Conservation (phyloP, 176 grass and related monocot species). For the Musa acuminata region DNA sequence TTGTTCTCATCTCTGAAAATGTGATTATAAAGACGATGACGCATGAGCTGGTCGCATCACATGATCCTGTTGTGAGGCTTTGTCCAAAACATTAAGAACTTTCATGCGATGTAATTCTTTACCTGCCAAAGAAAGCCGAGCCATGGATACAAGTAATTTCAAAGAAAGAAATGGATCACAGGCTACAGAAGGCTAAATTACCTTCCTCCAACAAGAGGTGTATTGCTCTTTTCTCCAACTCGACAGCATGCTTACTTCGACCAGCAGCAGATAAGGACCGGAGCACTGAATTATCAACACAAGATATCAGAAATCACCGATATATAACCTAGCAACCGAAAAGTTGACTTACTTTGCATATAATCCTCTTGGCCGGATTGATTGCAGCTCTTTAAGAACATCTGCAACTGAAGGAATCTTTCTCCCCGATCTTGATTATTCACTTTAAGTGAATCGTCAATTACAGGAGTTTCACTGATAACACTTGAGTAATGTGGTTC, state of each 20-base stretch:
- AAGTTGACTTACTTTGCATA: conserved; percentile 52
- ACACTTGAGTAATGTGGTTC: conserved; percentile 19
- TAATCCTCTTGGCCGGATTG: conserved; percentile 82
- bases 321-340: background rate
- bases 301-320: background rate
- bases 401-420: conserved; percentile 60
- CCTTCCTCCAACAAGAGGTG: conserved; percentile 89
- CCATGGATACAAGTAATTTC: background rate
- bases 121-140: conserved; percentile 27
- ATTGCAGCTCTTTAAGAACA: conserved; percentile 62
- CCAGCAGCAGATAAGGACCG: conserved; percentile 58
- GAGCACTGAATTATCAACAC: conserved; percentile 45
- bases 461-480: background rate
- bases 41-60: conserved; percentile 20
- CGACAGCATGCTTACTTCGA: conserved; percentile 69
- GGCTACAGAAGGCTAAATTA: conserved; percentile 12
- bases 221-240: conserved; percentile 84
- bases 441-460: conserved; percentile 11
- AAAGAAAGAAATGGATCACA: background rate
- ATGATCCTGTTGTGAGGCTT: conserved; percentile 24
- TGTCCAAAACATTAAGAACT: conserved; percentile 70
- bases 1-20: conserved; percentile 21
- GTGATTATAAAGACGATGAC: conserved; percentile 25
- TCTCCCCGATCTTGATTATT: conserved; percentile 55
- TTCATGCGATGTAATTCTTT: conserved; percentile 88